These are phyloP conservation scores for Babesia sp. DNA, from an alignment of 169 alveolate species.

Conservation along the genomic window DNA sequence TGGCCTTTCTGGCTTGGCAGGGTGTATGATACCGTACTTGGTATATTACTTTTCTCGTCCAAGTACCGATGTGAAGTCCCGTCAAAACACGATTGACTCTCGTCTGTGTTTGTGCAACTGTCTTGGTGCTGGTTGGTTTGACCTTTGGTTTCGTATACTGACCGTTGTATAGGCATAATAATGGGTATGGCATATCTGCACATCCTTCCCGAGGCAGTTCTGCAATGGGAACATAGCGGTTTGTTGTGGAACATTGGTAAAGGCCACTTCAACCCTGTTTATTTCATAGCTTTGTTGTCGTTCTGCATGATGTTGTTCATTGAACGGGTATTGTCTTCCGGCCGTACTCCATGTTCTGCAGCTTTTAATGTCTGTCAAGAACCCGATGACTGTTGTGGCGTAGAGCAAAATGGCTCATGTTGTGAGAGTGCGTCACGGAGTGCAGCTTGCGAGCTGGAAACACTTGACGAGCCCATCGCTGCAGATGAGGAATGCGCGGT, in stretches of 20 bases:
- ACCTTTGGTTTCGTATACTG: neutral
- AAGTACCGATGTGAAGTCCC: neutral
- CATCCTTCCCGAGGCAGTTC: conserved; percentile 64
- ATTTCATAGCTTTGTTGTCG: conserved; percentile 24
- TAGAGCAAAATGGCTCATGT: neutral
- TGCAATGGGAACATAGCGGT: conserved; percentile 14
- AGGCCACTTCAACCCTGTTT: conserved; percentile 24
- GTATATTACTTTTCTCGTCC: conserved; percentile 3
- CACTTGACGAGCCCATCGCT: neutral
- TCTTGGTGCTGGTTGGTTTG: conserved; percentile 56
- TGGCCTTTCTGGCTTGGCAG: conserved; percentile 43
- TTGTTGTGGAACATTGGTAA: conserved; percentile 19
- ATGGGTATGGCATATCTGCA: conserved; percentile 66
- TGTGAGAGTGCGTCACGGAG: conserved; percentile 16
- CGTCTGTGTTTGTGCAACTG: conserved; percentile 63
- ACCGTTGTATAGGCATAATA: conserved; percentile 25
- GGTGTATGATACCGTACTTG: conserved; percentile 54
- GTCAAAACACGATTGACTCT: conserved; percentile 27
- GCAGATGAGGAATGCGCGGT: neutral
- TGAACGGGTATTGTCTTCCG: conserved; percentile 59
- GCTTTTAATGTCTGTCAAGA: conserved; percentile 52
- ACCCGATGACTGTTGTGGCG: conserved; percentile 19
- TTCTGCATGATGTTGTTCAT: conserved; percentile 47
- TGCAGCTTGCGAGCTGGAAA: conserved; percentile 16
- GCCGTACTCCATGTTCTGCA: conserved; percentile 64